Percentiles rank a stretch among this genome's conserved stretches.
Evolutionary conservation across 257 asterid species (phyloP).

Genomic region (Agastache rugosa): DNA sequence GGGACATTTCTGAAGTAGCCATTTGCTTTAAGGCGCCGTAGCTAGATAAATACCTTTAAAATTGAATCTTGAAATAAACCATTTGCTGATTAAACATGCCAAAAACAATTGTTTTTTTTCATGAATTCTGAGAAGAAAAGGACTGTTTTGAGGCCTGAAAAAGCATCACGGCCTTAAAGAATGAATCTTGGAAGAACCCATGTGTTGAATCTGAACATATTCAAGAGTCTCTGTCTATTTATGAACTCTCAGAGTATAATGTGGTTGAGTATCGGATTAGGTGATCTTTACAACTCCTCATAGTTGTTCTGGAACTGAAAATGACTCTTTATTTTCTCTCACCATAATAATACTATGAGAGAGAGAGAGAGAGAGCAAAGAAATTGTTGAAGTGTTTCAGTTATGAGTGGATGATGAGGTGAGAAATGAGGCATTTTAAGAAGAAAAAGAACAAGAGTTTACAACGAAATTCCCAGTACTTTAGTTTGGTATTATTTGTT

Average conservation of each 20-base stretch:
- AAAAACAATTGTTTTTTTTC: not conserved
- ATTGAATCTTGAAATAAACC: constrained; percentile 38
- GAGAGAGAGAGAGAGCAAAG: constrained; percentile 20
- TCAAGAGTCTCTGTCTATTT: constrained; percentile 33
- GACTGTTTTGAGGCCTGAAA: constrained; percentile 11
- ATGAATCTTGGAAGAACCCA: constrained; percentile 35
- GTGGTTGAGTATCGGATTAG: constrained; percentile 50
- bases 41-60: constrained; percentile 35
- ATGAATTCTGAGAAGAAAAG: constrained; percentile 15
- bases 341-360: constrained; percentile 13
- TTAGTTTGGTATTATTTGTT: constrained; percentile 17
- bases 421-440: constrained; percentile 39
- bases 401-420: constrained; percentile 37
- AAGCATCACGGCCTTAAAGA: constrained; percentile 27
- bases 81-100: constrained; percentile 23
- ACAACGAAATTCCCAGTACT: constrained; percentile 25
- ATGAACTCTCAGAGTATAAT: constrained; percentile 37
- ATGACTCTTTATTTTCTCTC: constrained; percentile 34
- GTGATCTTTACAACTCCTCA: constrained; percentile 49
- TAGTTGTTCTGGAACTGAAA: constrained; percentile 42
- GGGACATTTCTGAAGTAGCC: constrained; percentile 51
- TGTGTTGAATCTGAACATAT: constrained; percentile 33
- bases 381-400: constrained; percentile 36
- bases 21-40: constrained; percentile 28
- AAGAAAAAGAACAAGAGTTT: constrained; percentile 40